phyloP scores from a whole-genome alignment of 1,284 basidiomycete species.

The Tremellales sp. region DNA sequence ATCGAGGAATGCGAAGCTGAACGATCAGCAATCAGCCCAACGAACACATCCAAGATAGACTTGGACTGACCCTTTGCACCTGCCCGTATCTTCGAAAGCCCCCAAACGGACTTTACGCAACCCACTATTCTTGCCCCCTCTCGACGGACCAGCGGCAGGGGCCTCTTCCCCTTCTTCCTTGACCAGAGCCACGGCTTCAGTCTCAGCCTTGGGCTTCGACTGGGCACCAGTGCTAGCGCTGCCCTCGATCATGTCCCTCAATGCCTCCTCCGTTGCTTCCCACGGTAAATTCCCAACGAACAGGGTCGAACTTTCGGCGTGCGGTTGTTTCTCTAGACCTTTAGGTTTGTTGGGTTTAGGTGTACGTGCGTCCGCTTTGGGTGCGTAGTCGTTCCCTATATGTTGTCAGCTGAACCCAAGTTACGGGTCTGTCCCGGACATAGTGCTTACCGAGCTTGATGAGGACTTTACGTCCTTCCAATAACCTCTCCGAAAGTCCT shows the following conservation, averaged over 20 bases:
- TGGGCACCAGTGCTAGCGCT: conserved; percentile 48
- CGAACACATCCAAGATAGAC: not conserved
- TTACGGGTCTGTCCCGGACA: not conserved
- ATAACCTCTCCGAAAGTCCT: conserved; percentile 69
- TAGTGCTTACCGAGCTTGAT: conserved; percentile 77
- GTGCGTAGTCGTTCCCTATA: conserved; percentile 62
- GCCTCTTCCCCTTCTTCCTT: conserved; percentile 32
- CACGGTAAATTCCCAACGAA: conserved; percentile 54
- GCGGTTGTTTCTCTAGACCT: conserved; percentile 42
- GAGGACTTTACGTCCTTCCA: conserved; percentile 81
- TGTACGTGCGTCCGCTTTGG: conserved; percentile 43
- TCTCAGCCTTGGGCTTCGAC: conserved; percentile 11
- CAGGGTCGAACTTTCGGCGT: conserved; percentile 38
- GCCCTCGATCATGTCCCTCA: conserved; percentile 52
- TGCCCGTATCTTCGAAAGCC: conserved; percentile 89
- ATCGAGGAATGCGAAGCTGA: conserved; percentile 91
- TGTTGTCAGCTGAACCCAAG: conserved; percentile 2
- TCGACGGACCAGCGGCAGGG: conserved; percentile 20
- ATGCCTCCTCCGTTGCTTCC: conserved; percentile 71
- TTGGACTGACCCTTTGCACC: conserved; percentile 81
- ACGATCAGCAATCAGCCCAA: conserved; percentile 1
- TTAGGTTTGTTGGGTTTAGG: conserved; percentile 38
- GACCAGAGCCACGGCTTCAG: conserved; percentile 18
- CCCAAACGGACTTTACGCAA: conserved; percentile 88
- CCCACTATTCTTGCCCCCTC: conserved; percentile 55